phyloP scores from a whole-genome alignment of 202 grass and related monocot genomes.

The Schoenoplectus tabernaemontani region DNA sequence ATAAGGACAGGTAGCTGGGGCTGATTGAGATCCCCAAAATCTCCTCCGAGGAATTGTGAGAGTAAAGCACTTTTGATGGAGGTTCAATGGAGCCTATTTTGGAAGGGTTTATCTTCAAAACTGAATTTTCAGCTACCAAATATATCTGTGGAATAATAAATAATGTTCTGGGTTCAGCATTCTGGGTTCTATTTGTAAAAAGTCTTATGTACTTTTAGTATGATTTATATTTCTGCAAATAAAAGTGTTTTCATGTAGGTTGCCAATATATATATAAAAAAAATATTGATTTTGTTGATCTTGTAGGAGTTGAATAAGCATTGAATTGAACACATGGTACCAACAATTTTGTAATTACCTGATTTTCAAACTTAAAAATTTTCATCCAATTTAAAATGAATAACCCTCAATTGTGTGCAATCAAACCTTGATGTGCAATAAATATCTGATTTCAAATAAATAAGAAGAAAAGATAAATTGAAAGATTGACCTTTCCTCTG shows the following conservation, averaged over 20 bases:
- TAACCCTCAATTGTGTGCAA: background rate
- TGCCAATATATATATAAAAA: no score
- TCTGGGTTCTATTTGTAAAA: no score
- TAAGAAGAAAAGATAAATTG: background rate
- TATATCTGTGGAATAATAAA: slow-evolving; percentile 44
- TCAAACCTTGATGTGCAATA: background rate
- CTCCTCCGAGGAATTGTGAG: slow-evolving; percentile 41
- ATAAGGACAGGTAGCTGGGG: slow-evolving; percentile 35
- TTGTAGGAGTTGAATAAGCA: background rate
- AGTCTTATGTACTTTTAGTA: no score
- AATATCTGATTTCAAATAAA: background rate
- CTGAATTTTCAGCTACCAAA: slow-evolving; percentile 54
- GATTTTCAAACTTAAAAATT: background rate
- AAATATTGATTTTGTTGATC: background rate
- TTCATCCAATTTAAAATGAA: background rate
- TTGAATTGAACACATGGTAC: background rate
- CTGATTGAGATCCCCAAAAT: slow-evolving; percentile 53
- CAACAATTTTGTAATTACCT: background rate
- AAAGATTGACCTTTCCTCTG: slow-evolving; percentile 35
- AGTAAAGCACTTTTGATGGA: slow-evolving; percentile 42
- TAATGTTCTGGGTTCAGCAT: background rate
- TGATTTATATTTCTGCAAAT: no score
- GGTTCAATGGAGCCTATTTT: slow-evolving; percentile 23
- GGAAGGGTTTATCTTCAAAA: slow-evolving; percentile 49
- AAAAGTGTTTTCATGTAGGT: no score